A percentile compares a stretch with the other conserved stretches of the same genome.
phyloP scores from a whole-genome alignment of 1,284 basidiomycete genomes.

The Fistulina hepatica region DNA sequence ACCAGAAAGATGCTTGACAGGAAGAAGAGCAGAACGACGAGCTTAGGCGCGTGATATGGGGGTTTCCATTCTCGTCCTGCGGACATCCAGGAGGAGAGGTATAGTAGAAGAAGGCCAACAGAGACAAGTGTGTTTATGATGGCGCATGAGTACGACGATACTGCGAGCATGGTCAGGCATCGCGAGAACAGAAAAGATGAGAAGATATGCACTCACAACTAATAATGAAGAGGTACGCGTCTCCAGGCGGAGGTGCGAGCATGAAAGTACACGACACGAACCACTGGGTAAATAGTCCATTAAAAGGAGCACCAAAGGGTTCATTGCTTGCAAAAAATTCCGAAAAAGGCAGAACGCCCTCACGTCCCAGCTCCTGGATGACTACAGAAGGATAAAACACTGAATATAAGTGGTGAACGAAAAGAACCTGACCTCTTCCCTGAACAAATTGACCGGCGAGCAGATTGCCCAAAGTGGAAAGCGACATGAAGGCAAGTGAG shows the following conservation, averaged over 20 bases:
- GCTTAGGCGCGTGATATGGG: slow-evolving; percentile 45
- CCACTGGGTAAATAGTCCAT: slow-evolving; percentile 48
- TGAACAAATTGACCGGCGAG: slow-evolving; percentile 51
- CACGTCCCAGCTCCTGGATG: slow-evolving; percentile 59
- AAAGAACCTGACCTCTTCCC: too few species aligned
- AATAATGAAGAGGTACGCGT: slow-evolving; percentile 57
- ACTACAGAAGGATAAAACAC: too few species aligned
- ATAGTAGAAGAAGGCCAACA: slow-evolving; percentile 46
- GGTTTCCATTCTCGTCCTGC: slow-evolving; percentile 49
- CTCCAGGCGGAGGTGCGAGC: slow-evolving; percentile 45
- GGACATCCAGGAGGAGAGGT: too few species aligned
- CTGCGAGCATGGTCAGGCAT: slow-evolving; percentile 31
- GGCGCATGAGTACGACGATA: slow-evolving; percentile 41
- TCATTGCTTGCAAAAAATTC: slow-evolving; percentile 53
- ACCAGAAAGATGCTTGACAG: slow-evolving; percentile 53
- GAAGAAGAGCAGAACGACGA: slow-evolving; percentile 42
- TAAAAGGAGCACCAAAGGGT: slow-evolving; percentile 49
- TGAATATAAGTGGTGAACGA: too few species aligned
- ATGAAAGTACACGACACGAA: slow-evolving; percentile 39
- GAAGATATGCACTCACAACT: slow-evolving; percentile 34
- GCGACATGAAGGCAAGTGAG: slow-evolving; percentile 48
- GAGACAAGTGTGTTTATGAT: slow-evolving; percentile 52
- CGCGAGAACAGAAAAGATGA: background rate
- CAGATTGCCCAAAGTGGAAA: slow-evolving; percentile 54
- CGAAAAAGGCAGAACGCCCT: slow-evolving; percentile 52